Evolutionary conservation across 1,284 basidiomycete genomes (phyloP).

Genomic region (Cutaneotrichosporon sp.): DNA sequence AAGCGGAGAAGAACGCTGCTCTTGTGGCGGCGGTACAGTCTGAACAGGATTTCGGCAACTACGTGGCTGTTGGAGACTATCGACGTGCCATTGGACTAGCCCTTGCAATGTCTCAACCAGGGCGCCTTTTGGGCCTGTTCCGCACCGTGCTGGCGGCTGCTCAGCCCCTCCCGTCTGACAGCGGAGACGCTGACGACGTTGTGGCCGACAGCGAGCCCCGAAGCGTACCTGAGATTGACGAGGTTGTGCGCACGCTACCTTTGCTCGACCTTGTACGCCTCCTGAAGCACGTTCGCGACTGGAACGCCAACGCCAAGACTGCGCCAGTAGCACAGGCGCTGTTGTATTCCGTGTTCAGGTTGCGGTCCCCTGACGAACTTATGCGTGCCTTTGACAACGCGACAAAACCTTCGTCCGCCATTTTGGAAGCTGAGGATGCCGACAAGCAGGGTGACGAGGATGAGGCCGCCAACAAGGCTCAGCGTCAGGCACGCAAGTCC

Average conservation of each 20-base stretch:
- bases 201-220: constrained; percentile 3
- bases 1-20: constrained; percentile 61
- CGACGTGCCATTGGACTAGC: constrained; percentile 84
- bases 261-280: constrained; percentile 72
- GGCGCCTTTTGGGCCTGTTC: constrained; percentile 78
- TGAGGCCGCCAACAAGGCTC: constrained; percentile 20
- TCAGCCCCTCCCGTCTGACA: neutral
- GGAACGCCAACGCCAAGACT: constrained; percentile 88
- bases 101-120: constrained; percentile 86
- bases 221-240: constrained; percentile 58
- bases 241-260: constrained; percentile 67
- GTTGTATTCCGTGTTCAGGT: constrained; percentile 73
- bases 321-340: constrained; percentile 80
- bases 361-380: constrained; percentile 67
- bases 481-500: constrained; percentile 10
- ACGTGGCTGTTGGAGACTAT: constrained; percentile 81
- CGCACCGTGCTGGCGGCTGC: constrained; percentile 52
- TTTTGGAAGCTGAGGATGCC: constrained; percentile 32
- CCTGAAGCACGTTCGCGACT: constrained; percentile 76
- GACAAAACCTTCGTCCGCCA: constrained; percentile 6
- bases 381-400: constrained; percentile 59
- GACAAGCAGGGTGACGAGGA: constrained; percentile 36
- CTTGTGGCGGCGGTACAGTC: constrained; percentile 69
- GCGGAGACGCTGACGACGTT: neutral
- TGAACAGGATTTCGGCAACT: constrained; percentile 93